phyloP scores from a whole-genome alignment of 2,329 filamentous ascomycete species.

The Sporothrix variecibatus region DNA sequence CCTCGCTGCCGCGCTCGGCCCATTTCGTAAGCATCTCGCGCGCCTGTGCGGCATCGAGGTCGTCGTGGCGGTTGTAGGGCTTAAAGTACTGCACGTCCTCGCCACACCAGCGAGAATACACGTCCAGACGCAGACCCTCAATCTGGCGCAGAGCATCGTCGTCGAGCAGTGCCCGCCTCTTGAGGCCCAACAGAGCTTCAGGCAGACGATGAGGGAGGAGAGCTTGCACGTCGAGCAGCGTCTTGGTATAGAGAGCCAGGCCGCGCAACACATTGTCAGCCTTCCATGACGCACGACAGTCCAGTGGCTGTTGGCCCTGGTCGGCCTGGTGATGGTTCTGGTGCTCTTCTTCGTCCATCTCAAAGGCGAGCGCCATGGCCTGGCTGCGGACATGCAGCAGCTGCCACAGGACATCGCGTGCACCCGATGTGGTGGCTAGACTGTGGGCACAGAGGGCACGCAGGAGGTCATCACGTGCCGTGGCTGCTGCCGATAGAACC shows the following conservation, averaged over 20 bases:
- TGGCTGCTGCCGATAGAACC: neutral
- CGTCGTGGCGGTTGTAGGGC: constrained; percentile 82
- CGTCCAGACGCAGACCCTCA: constrained; percentile 73
- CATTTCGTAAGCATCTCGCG: constrained; percentile 63
- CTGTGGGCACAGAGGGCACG: constrained; percentile 81
- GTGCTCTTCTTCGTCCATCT: constrained; percentile 46
- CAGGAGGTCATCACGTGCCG: constrained; percentile 55
- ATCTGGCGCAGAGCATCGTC: constrained; percentile 66
- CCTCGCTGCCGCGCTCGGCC: constrained; percentile 61
- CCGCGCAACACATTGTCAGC: constrained; percentile 60
- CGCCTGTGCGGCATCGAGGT: constrained; percentile 63
- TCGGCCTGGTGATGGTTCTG: neutral
- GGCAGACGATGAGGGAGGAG: constrained; percentile 73
- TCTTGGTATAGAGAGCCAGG: constrained; percentile 73
- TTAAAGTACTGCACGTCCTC: constrained; percentile 83
- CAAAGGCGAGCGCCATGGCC: constrained; percentile 65
- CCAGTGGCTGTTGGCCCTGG: neutral
- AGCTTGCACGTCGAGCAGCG: constrained; percentile 67
- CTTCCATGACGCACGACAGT: constrained; percentile 38
- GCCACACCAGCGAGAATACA: constrained; percentile 77
- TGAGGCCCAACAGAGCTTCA: constrained; percentile 68
- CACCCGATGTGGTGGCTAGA: constrained; percentile 75
- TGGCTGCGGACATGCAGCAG: constrained; percentile 74
- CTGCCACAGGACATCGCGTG: constrained; percentile 74
- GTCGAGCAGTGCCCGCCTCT: constrained; percentile 69